Base-by-base conservation (phyloP, 345 rosid genomes). In the Pugionium cornutum region DNA sequence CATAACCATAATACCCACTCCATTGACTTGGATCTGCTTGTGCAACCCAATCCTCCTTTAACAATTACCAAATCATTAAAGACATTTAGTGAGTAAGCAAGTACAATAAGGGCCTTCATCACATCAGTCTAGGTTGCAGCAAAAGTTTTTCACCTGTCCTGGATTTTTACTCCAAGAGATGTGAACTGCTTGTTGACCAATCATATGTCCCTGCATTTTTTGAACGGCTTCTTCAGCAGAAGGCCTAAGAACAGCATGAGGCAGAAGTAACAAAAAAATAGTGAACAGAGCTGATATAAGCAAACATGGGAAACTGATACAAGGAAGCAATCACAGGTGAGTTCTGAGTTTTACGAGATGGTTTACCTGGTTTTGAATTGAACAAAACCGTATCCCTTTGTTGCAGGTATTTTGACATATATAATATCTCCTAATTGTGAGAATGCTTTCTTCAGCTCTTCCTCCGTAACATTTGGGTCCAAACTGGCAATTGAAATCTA, bases 201-300 rank as follows among this genome's bases (percentile, higher is more conserved):
- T 88, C 78, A 85, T 50, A 59, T 86, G 88, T 36, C 92, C 97
- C 69, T 94, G 95, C 97, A 88, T 85, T 76, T 88, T 85, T 64
- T 80, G 86, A 41, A 88, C 77, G 72, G 96, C 95, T 67, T 94
- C 97, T 75, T 91, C 99, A 32, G 95, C 96, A 66, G 99, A 90
- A 61, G 81, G 51, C 79, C 99, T 94, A 56, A 30, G 18, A 25
- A 66, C 11, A 47, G n/a, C 25, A 45, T 46, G 44, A 9, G 53
- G 28, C 28, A 54, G 25, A 51, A 34, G 41, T 18, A 18, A 40
- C 26, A 69, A 48, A 53, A 44, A 2, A 4, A 57, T 46, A 41
- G 31, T 36, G 9, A 63, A 32, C 39, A 53, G 28, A 59, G 29
- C 18, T 56, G 43, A 62, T 63, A 40, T 29, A 53, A 37, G 52